phyloP scores from a whole-genome alignment of 1,284 basidiomycete species.

The Sanghuangporus weigelae region DNA sequence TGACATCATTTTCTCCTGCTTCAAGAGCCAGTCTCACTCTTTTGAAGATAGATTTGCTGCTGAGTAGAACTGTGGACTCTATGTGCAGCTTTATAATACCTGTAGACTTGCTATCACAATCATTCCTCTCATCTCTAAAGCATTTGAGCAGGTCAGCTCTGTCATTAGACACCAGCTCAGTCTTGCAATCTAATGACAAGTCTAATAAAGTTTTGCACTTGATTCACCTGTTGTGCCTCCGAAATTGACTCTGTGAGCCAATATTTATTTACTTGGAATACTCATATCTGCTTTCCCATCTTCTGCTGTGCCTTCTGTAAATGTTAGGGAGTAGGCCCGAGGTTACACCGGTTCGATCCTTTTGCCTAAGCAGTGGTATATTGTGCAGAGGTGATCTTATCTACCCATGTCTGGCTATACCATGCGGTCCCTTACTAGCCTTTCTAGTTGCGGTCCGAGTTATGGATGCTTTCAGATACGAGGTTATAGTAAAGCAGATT shows the following conservation, averaged over 20 bases:
- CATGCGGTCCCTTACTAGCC: no score
- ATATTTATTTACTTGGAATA: constrained; percentile 16
- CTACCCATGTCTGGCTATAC: no score
- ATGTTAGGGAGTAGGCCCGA: no score
- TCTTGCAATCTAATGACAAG: background rate
- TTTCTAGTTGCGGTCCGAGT: no score
- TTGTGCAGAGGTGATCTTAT: no score
- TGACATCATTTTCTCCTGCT: background rate
- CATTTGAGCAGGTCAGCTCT: background rate
- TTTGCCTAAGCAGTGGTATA: no score
- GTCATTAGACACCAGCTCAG: constrained; percentile 4
- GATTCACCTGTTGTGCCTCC: constrained; percentile 17
- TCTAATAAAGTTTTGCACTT: constrained; percentile 7
- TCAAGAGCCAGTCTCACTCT: constrained; percentile 6
- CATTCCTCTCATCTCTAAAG: constrained; percentile 10
- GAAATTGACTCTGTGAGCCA: constrained; percentile 6
- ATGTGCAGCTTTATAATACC: constrained; percentile 8
- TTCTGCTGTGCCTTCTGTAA: constrained; percentile 8
- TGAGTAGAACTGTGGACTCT: constrained; percentile 8
- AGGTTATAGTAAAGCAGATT: no score
- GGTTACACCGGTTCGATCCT: no score
- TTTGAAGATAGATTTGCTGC: constrained; percentile 11
- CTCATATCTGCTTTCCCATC: constrained; percentile 8
- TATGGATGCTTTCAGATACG: no score
- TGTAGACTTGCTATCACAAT: background rate